Evolutionary conservation across 2,329 filamentous ascomycete genomes (phyloP), one percentile per base, ranked within the genome.

Genomic region (Curvularia spicifera): DNA sequence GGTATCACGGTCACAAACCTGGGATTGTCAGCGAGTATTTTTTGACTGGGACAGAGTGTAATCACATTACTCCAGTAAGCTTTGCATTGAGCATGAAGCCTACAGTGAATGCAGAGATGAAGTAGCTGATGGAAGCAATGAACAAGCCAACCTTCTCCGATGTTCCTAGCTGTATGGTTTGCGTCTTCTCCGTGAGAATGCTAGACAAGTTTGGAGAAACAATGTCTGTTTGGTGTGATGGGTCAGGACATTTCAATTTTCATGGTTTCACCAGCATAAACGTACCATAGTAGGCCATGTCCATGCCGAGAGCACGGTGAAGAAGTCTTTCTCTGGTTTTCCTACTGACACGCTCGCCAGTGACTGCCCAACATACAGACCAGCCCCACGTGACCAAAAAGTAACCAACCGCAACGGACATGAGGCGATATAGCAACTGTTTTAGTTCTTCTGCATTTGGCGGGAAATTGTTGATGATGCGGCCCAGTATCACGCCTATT

Each of bases 401-500:
- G 64, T 84, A 83, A 24, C 76, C 78, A 35, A 78, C 75, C 5
- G 81, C 81, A 51, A 81, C 76, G 5, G 75, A 74, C 55, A 82
- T 74, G 7, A 83, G 76, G 59, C 82, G 75, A 7, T 66, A 70
- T 3, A 84, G 69, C n/a, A 78, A 68, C 4, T 65, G 66, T 15
- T 67, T 69, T 2, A 83, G 70, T 49, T 80, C 79, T 52, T 79
- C 71, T 63, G 81, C 76, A 31, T 73, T 62, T 1, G 81, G 82
- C 35, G 82, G 82, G 28, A 84, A 84, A 24, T 76, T 71, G 60
- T 81, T 80, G 70, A 83, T 82, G 53, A 83, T 79, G 52, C 80
- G 75, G 35, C 80, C 80, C 44, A 83, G 79, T 20, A 83, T 79
- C 53, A 89, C 83, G 37, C 84, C 86, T 70, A 89, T 85, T n/a